Base-by-base conservation (phyloP, 768 basidiomycete genomes). In the Clitopilus hobsonii region DNA sequence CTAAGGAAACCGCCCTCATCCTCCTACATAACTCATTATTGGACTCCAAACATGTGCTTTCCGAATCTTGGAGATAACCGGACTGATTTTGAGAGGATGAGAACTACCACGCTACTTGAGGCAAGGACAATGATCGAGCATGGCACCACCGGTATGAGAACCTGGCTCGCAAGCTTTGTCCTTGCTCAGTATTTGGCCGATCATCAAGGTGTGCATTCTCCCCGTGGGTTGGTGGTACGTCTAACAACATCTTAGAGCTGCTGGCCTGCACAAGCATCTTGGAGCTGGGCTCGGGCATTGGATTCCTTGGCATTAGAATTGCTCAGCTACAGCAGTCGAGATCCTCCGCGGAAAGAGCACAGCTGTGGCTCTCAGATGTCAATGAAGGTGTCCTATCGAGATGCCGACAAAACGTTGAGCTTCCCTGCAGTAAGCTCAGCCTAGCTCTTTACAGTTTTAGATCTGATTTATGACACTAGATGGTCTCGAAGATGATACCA, bases 101-200 rank as follows among this genome's bases (percentile, higher is more conserved):
- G 75, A 47, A 76, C 67, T 3, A 71, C 77, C 16, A 90, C 90
- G 0, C 68, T 92, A 1, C 69, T 87, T 7, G 90, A 93, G 68
- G 90, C 90, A 1, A 81, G 84, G 6, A 86, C 82, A 2, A 83
- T 77, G 2, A 84, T 91, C 25, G 89, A 91, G 65, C 73, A 74
- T 38, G 90, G 91, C 0, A 92, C 89, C 0, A 92, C 89, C 1
- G 89, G 91, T 11, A 68, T 92, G 49, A 77, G 87, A 53, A 93
- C 90, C 6, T 93, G 91, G 91, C 72, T 77, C 25, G 88, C 91
- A 5, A 86, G 88, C 59, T 78, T 86, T 41, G 71, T 80, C 26
- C 72, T 92, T 18, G 82, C 83, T 0, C 77, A 85, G 49, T 85
- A 83, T 61, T 71, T 92, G 22, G 76, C 82, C 18, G 56, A 61